Evolutionary conservation across 176 grass and related monocot species (phyloP).

Genomic region (Pontederia paniculata): DNA sequence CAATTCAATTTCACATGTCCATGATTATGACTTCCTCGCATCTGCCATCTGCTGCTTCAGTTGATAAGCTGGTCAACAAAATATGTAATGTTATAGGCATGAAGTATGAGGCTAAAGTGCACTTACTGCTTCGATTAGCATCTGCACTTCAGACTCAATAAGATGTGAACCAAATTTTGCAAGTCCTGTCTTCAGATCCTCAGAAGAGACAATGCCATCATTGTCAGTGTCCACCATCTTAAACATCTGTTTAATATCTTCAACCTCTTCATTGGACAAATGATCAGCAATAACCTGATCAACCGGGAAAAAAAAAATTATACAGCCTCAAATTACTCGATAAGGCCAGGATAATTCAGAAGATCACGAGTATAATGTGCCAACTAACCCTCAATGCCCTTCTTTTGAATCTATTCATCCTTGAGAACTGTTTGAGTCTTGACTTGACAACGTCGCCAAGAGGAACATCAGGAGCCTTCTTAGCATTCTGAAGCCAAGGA

Average conservation of each 20-base stretch:
- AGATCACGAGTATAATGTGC: background rate
- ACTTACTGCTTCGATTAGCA: conserved; percentile 98
- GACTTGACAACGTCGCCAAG: conserved; percentile 96
- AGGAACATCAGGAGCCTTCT: conserved; percentile 94
- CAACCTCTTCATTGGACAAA: conserved; percentile 93
- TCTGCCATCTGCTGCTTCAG: too few species aligned
- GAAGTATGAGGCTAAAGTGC: conserved; percentile 1
- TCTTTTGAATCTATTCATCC: conserved; percentile 99
- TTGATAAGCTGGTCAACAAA: too few species aligned
- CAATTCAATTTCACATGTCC: too few species aligned
- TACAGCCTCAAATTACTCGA: background rate
- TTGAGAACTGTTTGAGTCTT: conserved; percentile 98
- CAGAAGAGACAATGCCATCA: conserved; percentile 85
- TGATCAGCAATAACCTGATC: conserved; percentile 93
- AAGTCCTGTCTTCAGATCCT: conserved; percentile 74
- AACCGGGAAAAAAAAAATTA: conserved; percentile 9
- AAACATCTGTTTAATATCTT: conserved; percentile 98
- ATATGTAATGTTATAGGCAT: too few species aligned
- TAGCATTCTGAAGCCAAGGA: conserved; percentile 91
- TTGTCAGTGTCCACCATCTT: conserved; percentile 91
- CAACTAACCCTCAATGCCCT: conserved; percentile 76
- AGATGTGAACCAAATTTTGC: conserved; percentile 97
- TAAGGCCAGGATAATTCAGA: background rate
- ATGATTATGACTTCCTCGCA: too few species aligned
- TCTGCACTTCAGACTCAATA: conserved; percentile 84